Evolutionary conservation across 495 filamentous ascomycete species (phyloP), one percentile per base, ranked within the genome.

Genomic region (Pyronema omphalodes): DNA sequence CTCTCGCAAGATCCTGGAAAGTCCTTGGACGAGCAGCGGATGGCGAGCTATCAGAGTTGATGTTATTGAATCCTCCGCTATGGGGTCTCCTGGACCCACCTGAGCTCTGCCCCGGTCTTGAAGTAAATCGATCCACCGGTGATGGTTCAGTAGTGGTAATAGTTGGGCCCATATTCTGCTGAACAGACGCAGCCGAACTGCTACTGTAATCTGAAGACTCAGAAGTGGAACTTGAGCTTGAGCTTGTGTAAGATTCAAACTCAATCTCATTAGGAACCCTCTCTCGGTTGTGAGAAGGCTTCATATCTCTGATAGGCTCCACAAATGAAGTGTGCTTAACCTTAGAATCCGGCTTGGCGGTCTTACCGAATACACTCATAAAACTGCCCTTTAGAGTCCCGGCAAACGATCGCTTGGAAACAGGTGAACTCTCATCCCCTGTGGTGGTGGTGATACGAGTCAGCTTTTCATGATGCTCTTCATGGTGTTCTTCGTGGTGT

Each of bases 381-480:
- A 62, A 55, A 12, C 51, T 47, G 4, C 48, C 53, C 33, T 53
- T 61, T 53, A 60, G 48, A 41, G 53, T 51, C 12, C 59, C 45
- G 17, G 40, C 14, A 3, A 49, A 15, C 17, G 60, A 53, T n/a
- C 36, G 52, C 19, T 44, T 62, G 7, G 55, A 55, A 37, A 33
- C 14, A 3, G 48, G 48, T 12, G 12, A 14, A 17, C 3, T 9
- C 11, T 51, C 9, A 7, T 37, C 48, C 11, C 34, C 17, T 11
- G 12, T 18, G 36, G 23, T 51, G 12, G 18, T 51, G 35, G 29
- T 33, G 44, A 47, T 47, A 12, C 33, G 29, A 37, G 9, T 18
- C 33, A 3, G 48, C 6, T 51, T n/a, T 7, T 51, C 17, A 43
- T 43, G 17, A 33, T 9, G 44, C 23, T 1, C n/a, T 47, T 15